A percentile compares a stretch with the other conserved stretches of the same genome.
Conservation (phyloP, 2,329 filamentous ascomycete genomes). For the Emericellopsis atlantica region DNA sequence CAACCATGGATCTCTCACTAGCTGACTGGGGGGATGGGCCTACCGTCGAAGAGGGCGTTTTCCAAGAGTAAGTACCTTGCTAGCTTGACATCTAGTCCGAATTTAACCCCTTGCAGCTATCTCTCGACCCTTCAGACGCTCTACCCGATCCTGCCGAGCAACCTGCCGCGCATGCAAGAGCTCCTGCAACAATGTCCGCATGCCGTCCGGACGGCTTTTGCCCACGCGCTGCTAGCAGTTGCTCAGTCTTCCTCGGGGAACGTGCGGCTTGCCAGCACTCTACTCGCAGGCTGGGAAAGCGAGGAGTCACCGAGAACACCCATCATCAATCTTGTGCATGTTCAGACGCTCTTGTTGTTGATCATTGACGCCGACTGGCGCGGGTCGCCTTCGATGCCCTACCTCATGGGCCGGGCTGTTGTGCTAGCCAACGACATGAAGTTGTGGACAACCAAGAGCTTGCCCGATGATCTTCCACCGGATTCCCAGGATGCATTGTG, state of each 20-base stretch:
- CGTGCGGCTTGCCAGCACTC: conserved; percentile 28
- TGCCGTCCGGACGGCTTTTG: conserved; percentile 49
- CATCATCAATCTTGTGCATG: conserved; percentile 40
- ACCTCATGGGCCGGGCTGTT: conserved; percentile 52
- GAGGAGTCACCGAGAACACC: conserved; percentile 21
- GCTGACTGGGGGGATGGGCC: conserved; percentile 17
- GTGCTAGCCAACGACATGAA: conserved; percentile 53
- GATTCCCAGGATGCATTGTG: conserved; percentile 52
- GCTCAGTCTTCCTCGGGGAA: conserved; percentile 25
- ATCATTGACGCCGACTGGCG: conserved; percentile 49
- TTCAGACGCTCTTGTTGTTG: conserved; percentile 55
- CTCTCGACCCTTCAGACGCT: conserved; percentile 51
- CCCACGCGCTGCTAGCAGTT: conserved; percentile 49
- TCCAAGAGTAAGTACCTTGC: conserved; percentile 27
- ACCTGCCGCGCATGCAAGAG: conserved; percentile 39
- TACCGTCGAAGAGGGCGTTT: conserved; percentile 28
- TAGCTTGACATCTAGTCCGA: background rate
- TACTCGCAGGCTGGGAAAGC: conserved; percentile 40
- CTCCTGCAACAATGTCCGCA: conserved; percentile 43
- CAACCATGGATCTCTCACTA: conserved; percentile 21
- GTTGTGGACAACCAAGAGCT: conserved; percentile 32
- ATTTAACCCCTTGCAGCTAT: conserved; percentile 31
- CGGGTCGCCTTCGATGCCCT: conserved; percentile 31
- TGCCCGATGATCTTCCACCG: conserved; percentile 33
- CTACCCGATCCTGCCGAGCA: conserved; percentile 52